A percentile compares a stretch with the other conserved stretches of the same genome.
Conservation (phyloP, 768 basidiomycete genomes). For the Mycena capillaripes region DNA sequence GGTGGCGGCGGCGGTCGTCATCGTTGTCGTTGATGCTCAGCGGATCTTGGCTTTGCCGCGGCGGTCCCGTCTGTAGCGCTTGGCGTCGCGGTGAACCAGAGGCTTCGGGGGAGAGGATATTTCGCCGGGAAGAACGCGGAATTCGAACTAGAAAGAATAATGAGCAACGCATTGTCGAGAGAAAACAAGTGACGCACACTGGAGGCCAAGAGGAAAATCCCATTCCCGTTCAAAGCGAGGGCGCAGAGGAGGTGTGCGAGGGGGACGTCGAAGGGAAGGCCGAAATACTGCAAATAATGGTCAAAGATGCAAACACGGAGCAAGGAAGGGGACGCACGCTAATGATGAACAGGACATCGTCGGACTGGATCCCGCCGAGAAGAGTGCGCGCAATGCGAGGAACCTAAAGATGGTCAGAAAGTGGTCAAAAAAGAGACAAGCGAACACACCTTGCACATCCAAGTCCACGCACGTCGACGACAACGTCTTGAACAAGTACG, state of each 20-base stretch:
- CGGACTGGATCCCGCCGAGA: background rate
- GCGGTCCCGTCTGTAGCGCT: background rate
- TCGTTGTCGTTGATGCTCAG: background rate
- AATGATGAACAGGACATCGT: background rate
- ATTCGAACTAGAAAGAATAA: background rate
- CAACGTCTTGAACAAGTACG: background rate
- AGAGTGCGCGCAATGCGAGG: background rate
- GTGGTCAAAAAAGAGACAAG: background rate
- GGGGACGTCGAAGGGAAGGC: background rate
- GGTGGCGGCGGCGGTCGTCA: background rate
- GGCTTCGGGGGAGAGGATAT: background rate
- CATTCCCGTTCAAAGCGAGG: background rate
- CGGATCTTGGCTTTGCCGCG: background rate
- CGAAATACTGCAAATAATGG: background rate
- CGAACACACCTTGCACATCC: background rate
- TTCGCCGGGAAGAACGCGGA: background rate
- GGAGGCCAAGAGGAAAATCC: background rate
- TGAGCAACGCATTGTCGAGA: background rate
- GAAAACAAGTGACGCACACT: background rate
- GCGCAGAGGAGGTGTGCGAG: background rate
- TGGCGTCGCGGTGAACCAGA: background rate
- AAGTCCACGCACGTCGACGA: background rate
- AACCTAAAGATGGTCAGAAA: background rate
- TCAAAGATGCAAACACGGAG: background rate
- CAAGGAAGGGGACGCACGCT: background rate